phyloP scores from a whole-genome alignment of 164 flowering plant genomes.

The Paratinospora sagittata region DNA sequence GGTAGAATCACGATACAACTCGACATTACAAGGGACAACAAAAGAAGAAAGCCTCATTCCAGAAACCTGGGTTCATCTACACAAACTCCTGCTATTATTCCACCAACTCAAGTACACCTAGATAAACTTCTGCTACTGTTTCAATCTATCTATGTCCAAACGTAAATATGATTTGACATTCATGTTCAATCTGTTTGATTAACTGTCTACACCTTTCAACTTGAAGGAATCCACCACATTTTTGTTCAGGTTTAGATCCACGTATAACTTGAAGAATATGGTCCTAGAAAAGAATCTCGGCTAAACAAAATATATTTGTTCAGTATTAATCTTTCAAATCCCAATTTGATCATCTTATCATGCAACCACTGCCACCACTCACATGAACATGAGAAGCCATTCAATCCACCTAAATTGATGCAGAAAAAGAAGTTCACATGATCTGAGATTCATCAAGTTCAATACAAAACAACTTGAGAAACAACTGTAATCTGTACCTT shows the following conservation, averaged over 20 bases:
- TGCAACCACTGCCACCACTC: not conserved
- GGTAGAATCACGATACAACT: not conserved
- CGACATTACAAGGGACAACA: no score
- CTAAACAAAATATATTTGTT: not conserved
- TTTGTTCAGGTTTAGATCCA: not conserved
- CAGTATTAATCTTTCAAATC: not conserved
- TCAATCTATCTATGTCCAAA: not conserved
- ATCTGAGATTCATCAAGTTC: slow-evolving; percentile 5
- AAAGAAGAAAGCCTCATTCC: no score
- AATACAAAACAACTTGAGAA: not conserved
- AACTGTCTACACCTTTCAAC: not conserved
- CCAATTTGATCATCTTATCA: not conserved
- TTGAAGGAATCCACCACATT: not conserved
- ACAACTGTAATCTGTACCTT: slow-evolving; percentile 37
- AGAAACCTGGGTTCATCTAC: no score
- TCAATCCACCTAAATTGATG: not conserved
- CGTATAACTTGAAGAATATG: not conserved
- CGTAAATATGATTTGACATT: not conserved
- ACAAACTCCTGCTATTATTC: no score
- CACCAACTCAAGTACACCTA: no score
- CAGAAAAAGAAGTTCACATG: not conserved
- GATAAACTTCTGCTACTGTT: no score
- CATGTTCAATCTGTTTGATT: no score
- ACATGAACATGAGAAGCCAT: not conserved
- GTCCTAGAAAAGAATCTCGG: not conserved